Percentiles rank a stretch among this genome's conserved stretches.
phyloP scores from a whole-genome alignment of 2,329 filamentous ascomycete species.

The Colletotrichum lindemuthianum region DNA sequence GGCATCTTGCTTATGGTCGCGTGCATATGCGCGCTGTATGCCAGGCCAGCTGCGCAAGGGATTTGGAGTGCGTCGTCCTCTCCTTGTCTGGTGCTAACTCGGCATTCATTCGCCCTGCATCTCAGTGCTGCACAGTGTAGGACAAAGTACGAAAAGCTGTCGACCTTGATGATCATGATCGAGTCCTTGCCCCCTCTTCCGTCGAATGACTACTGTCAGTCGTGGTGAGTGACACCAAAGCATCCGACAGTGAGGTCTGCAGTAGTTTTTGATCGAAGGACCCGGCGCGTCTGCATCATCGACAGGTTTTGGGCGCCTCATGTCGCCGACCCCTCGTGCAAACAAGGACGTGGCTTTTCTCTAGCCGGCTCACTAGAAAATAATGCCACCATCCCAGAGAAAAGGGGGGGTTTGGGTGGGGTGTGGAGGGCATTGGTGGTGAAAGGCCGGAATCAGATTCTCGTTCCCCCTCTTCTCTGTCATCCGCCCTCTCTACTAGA shows the following conservation, averaged over 20 bases:
- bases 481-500: background rate
- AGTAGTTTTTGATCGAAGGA: slow-evolving; percentile 4
- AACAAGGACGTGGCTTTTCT: slow-evolving; percentile 9
- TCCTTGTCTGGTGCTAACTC: too few relatives aligned
- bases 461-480: background rate
- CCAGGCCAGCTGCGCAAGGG: too few relatives aligned
- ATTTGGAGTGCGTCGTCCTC: too few relatives aligned
- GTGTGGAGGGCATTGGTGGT: background rate
- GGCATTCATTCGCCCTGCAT: too few relatives aligned
- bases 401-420: slow-evolving; percentile 2
- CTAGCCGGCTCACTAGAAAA: slow-evolving; percentile 9
- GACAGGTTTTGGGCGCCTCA: background rate
- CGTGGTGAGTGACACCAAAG: background rate
- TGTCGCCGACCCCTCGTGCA: slow-evolving; percentile 17
- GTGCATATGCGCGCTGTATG: background rate
- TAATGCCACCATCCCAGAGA: slow-evolving; percentile 9
- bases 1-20: background rate
- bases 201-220: background rate
- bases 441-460: slow-evolving; percentile 8
- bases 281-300: background rate
- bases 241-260: background rate
- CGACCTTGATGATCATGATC: slow-evolving; percentile 1
- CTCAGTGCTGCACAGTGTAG: background rate
- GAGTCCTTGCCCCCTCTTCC: background rate
- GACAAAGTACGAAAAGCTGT: slow-evolving; percentile 13